These are phyloP conservation scores for Talaromyces verruculosus DNA, from an alignment of 2,329 filamentous ascomycete species.

Conservation along the genomic window DNA sequence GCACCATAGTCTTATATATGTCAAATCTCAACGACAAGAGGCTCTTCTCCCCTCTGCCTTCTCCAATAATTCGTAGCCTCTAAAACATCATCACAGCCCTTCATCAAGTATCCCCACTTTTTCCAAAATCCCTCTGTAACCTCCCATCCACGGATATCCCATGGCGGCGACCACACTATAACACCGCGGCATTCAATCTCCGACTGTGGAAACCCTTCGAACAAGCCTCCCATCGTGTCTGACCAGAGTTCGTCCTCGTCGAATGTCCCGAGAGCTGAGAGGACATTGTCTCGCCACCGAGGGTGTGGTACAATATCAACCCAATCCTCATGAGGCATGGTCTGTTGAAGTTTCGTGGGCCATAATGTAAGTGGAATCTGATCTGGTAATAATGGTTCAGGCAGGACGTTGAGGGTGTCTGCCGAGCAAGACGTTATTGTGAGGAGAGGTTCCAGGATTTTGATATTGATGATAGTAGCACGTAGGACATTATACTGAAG, in stretches of 20 bases:
- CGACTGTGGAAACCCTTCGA: conserved; percentile 12
- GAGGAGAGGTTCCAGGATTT: conserved; percentile 2
- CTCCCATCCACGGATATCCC: conserved; percentile 18
- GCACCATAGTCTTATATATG: too few relatives aligned
- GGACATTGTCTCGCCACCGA: conserved; percentile 11
- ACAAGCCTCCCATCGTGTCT: conserved; percentile 12
- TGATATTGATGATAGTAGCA: not conserved
- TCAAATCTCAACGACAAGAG: not conserved
- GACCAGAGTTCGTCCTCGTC: conserved; percentile 16
- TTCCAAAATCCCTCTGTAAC: conserved; percentile 13
- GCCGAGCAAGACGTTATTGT: conserved; percentile 8
- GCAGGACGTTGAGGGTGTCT: conserved; percentile 6
- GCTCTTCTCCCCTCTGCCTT: not conserved
- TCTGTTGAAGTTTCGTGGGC: conserved; percentile 14
- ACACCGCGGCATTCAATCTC: conserved; percentile 15
- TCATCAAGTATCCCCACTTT: conserved; percentile 12
- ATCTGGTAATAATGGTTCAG: not conserved
- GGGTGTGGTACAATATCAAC: conserved; percentile 12
- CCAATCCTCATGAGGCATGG: conserved; percentile 15
- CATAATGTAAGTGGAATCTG: conserved; percentile 1
- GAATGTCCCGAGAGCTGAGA: conserved; percentile 11
- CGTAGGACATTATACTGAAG: conserved; percentile 17
- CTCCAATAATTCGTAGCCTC: conserved; percentile 17
- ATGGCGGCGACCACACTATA: conserved; percentile 16
- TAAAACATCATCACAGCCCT: conserved; percentile 11